phyloP scores from a whole-genome alignment of 139 green algal genomes.

The Chlorella sorokiniana region DNA sequence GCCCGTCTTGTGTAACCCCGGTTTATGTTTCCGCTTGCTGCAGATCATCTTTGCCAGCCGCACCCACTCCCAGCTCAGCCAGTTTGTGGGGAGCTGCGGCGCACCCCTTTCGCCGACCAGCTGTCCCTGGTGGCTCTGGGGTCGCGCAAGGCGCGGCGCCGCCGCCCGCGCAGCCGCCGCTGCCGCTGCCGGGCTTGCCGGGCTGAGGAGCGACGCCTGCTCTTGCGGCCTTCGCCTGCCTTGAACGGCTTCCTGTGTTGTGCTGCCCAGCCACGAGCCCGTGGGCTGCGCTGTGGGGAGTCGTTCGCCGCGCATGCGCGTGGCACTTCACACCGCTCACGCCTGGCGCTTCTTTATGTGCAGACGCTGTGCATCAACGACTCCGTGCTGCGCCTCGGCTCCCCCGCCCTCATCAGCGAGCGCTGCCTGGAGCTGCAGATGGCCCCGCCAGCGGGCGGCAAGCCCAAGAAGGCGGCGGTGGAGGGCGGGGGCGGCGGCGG shows the following conservation, averaged over 20 bases:
- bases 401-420: constrained; percentile 80
- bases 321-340: not conserved
- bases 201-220: too few relatives aligned
- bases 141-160: constrained; percentile 65
- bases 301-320: not conserved
- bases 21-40: not conserved
- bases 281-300: not conserved
- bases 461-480: constrained; percentile 6
- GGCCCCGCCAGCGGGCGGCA: not conserved
- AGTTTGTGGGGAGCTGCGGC: constrained; percentile 82
- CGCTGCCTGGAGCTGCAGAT: constrained; percentile 88
- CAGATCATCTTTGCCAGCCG: constrained; percentile 94
- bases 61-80: constrained; percentile 96
- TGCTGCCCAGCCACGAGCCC: too few relatives aligned
- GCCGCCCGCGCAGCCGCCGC: too few relatives aligned
- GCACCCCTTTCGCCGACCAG: constrained; percentile 66
- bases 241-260: too few relatives aligned
- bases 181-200: too few relatives aligned
- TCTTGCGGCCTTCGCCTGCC: too few relatives aligned
- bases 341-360: not conserved
- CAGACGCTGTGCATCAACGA: constrained; percentile 91
- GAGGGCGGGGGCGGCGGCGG: not conserved
- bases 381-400: constrained; percentile 56
- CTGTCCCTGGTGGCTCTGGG: constrained; percentile 72
- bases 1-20: not conserved